These are phyloP conservation scores for Salix purpurea DNA, from an alignment of 345 rosid species.

Conservation along the genomic window DNA sequence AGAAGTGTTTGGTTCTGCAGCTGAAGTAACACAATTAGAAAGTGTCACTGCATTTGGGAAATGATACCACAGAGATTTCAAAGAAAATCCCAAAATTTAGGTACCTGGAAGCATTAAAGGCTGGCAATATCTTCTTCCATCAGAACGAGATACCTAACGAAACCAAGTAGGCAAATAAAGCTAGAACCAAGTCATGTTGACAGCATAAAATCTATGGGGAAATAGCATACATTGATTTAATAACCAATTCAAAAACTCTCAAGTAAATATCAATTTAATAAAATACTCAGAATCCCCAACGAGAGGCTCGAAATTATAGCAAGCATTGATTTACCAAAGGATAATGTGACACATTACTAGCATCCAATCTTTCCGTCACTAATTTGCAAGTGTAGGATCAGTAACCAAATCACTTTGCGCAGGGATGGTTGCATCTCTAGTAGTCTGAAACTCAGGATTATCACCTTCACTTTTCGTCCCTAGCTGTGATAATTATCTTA, in stretches of 20 bases:
- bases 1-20: conserved; percentile 56
- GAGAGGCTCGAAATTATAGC: background rate
- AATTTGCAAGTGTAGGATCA: conserved; percentile 25
- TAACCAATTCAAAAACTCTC: conserved; percentile 44
- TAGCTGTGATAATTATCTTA: conserved; percentile 27
- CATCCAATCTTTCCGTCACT: conserved; percentile 23
- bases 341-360: conserved; percentile 30
- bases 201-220: background rate
- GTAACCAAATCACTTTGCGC: conserved; percentile 21
- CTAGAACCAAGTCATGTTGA: conserved; percentile 5
- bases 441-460: conserved; percentile 27
- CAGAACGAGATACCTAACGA: conserved; percentile 54
- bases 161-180: conserved; percentile 2
- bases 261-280: conserved; percentile 10
- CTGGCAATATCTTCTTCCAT: conserved; percentile 54
- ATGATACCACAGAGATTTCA: background rate
- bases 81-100: conserved; percentile 9
- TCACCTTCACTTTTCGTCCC: conserved; percentile 25
- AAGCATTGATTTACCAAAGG: background rate
- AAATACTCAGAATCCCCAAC: background rate
- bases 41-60: background rate
- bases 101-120: conserved; percentile 62
- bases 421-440: conserved; percentile 17
- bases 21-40: background rate
- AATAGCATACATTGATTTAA: too few species aligned